Conservation (phyloP, 768 basidiomycete species). For the Tricholoma bakamatsutake region DNA sequence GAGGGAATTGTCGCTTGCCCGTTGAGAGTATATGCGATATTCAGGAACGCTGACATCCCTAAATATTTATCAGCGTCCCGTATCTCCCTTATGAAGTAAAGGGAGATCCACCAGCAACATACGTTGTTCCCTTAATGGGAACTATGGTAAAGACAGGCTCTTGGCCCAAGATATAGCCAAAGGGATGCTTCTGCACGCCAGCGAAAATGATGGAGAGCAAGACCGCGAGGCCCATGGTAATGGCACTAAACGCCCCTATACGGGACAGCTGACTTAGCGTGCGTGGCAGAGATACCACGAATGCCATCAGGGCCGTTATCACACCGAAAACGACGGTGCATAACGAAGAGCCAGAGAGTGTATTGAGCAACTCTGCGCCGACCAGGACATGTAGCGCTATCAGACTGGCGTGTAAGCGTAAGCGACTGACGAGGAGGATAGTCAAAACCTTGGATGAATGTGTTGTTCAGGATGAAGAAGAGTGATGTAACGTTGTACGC, state of each 20-base stretch:
- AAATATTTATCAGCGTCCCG: neutral
- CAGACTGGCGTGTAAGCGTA: neutral
- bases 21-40: conserved; percentile 40
- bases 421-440: neutral
- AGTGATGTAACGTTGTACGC: conserved; percentile 46
- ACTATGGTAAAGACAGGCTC: conserved; percentile 32
- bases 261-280: conserved; percentile 35
- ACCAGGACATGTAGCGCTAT: conserved; percentile 40
- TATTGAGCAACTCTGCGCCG: conserved; percentile 41
- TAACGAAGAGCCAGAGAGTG: conserved; percentile 33
- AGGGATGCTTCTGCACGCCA: conserved; percentile 35
- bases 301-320: conserved; percentile 32
- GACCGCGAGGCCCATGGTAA: conserved; percentile 43
- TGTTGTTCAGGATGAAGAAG: conserved; percentile 52
- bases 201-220: conserved; percentile 36
- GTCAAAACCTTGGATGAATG: conserved; percentile 43
- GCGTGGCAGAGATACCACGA: conserved; percentile 38
- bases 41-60: conserved; percentile 42
- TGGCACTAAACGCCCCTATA: conserved; percentile 33
- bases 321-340: conserved; percentile 36
- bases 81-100: neutral
- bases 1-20: conserved; percentile 41
- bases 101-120: conserved; percentile 25
- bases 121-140: conserved; percentile 33
- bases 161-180: conserved; percentile 30